Evolutionary conservation across 106 monocot genomes (phyloP).

Genomic region (Allium cepa): DNA sequence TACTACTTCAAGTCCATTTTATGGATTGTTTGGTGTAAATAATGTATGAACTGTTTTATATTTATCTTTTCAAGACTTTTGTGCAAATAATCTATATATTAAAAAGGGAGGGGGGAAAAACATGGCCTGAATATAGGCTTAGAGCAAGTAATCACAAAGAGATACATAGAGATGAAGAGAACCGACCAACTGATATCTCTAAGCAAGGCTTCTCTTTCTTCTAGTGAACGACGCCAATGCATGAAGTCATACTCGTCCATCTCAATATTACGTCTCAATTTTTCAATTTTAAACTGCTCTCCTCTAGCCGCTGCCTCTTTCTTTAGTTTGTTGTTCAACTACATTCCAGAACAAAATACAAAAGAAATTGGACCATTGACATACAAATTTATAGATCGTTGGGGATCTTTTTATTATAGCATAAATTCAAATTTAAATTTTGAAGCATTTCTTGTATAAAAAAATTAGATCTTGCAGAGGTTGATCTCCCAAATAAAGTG

Average conservation of each 20-base stretch:
- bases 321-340: slow-evolving; percentile 67
- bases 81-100: neutral
- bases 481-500: too few relatives aligned
- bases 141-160: neutral
- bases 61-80: neutral
- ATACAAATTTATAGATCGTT: too few relatives aligned
- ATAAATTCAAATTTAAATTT: too few relatives aligned
- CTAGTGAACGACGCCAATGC: slow-evolving; percentile 83
- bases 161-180: neutral
- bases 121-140: neutral
- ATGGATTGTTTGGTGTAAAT: neutral
- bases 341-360: slow-evolving; percentile 10
- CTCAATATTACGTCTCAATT: slow-evolving; percentile 57
- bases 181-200: slow-evolving; percentile 88
- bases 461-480: too few relatives aligned
- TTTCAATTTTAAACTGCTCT: slow-evolving; percentile 46
- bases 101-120: neutral
- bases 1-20: neutral
- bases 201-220: slow-evolving; percentile 89
- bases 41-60: neutral
- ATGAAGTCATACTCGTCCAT: slow-evolving; percentile 93
- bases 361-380: neutral
- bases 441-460: too few relatives aligned
- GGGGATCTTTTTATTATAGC: too few relatives aligned
- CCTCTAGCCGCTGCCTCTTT: slow-evolving; percentile 77